These are phyloP conservation scores for Tetrahymena elliotti DNA, from an alignment of 73 alveolate genomes.

Conservation along the genomic window DNA sequence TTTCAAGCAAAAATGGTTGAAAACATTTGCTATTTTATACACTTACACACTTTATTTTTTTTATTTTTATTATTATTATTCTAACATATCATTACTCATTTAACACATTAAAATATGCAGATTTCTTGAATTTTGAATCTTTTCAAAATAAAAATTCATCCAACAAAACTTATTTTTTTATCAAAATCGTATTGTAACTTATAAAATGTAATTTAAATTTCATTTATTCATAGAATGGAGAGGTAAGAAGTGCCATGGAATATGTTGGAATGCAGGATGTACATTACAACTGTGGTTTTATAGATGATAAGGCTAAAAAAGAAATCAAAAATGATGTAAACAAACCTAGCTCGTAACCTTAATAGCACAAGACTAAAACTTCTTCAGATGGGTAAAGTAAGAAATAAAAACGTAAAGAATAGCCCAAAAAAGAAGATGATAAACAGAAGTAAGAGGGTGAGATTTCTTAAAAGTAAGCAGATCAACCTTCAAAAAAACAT, in stretches of 20 bases:
- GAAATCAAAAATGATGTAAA: background rate
- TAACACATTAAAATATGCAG: background rate
- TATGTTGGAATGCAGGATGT: background rate
- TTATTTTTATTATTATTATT: background rate
- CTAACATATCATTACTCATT: background rate
- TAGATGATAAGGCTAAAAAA: background rate
- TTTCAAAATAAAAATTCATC: background rate
- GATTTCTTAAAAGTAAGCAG: slow-evolving; percentile 43
- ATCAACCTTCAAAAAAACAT: slow-evolving; percentile 3
- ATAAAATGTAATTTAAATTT: background rate
- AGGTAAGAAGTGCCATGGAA: background rate
- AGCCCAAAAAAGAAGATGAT: slow-evolving; percentile 14
- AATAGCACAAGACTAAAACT: background rate
- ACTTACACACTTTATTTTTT: background rate
- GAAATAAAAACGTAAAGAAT: slow-evolving; percentile 37
- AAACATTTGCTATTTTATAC: background rate
- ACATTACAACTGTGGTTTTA: background rate
- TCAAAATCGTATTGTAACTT: background rate
- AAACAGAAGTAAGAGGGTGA: slow-evolving; percentile 27
- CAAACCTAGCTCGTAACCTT: background rate
- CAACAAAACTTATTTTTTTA: background rate
- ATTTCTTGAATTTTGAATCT: background rate
- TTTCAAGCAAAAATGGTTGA: background rate
- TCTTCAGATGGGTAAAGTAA: background rate
- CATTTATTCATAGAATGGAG: background rate